phyloP scores from a whole-genome alignment of 441 rosid genomes.

The Manihot esculenta region DNA sequence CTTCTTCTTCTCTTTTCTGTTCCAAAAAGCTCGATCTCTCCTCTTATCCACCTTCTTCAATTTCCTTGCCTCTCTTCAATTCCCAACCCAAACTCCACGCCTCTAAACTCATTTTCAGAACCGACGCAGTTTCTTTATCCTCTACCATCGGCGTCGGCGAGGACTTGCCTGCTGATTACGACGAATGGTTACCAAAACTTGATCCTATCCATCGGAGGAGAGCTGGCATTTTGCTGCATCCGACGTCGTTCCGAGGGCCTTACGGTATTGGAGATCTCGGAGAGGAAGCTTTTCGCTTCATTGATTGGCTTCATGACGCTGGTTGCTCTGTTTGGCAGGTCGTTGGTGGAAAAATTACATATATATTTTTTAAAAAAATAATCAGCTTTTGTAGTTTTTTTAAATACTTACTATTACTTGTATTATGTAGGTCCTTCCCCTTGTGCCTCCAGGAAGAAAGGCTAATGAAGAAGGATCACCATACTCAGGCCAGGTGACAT shows the following conservation, averaged over 20 bases:
- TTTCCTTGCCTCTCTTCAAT: constrained; percentile 16
- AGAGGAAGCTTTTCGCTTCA: constrained; percentile 64
- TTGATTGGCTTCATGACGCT: constrained; percentile 84
- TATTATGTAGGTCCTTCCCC: constrained; percentile 77
- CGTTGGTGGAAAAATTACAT: too few species aligned
- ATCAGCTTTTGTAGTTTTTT: background rate
- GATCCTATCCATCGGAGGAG: constrained; percentile 51
- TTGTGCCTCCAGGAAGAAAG: constrained; percentile 80
- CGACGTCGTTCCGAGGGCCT: constrained; percentile 83
- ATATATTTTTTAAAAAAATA: background rate
- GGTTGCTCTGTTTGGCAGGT: constrained; percentile 98
- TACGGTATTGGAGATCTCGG: constrained; percentile 94
- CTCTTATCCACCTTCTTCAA: constrained; percentile 12
- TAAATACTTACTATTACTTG: background rate
- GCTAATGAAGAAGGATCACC: constrained; percentile 74
- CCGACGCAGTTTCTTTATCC: constrained; percentile 26
- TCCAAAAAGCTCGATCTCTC: constrained; percentile 2
- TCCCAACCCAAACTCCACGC: constrained; percentile 16
- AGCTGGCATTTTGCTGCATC: constrained; percentile 90
- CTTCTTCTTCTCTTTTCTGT: constrained; percentile 20
- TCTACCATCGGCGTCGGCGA: constrained; percentile 46
- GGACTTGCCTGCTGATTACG: constrained; percentile 64
- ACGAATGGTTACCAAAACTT: constrained; percentile 48
- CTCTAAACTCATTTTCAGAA: constrained; percentile 13
- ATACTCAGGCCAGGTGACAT: constrained; percentile 80